Base-by-base conservation (phyloP, 768 basidiomycete species). In the Kwoniella shandongensis region DNA sequence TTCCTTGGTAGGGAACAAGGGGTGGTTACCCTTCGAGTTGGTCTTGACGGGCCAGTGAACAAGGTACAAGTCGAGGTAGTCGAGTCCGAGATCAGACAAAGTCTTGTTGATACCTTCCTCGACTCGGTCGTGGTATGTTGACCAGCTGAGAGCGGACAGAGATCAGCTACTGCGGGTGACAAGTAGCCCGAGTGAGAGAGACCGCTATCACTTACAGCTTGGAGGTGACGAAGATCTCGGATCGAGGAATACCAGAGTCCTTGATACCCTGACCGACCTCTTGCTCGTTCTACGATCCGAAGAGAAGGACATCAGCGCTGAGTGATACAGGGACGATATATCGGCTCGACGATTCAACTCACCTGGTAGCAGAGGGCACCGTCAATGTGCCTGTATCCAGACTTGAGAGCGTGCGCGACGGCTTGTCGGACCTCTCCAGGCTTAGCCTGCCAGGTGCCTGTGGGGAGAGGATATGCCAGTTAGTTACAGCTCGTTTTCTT, bases 231-330 rank as follows among this genome's bases (percentile, higher is more conserved):
- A 92, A 93, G 76, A 93, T 82, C 54, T 85, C 79, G 32, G 79
- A 79, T 55, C 91, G 83, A 4, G 84, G 80, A 15, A 91, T 83
- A 11, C 88, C 89, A 22, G 86, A 87, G 12, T 80, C 83, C 65
- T 83, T 85, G 78, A 92, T 86, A 27, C 90, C 91, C 51, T 84
- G 68, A 13, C 90, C 91, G 41, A 93, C 91, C 75, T 89, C 88
- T 32, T 80, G 78, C 77, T 92, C 88, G 71, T 91, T 91, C 49
- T 77, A 51, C n/a, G n/a, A n/a, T n/a, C n/a, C n/a, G n/a, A n/a
- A n/a, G n/a, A n/a, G n/a, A n/a, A n/a, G n/a, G n/a, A n/a, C n/a
- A n/a, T n/a, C n/a, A n/a, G n/a, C n/a, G n/a, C n/a, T n/a, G n/a
- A n/a, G n/a, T n/a, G n/a, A n/a, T n/a, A n/a, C n/a, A n/a, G n/a